phyloP scores from a whole-genome alignment of 78 protist genomes.

The Polysphondylium violaceum region DNA sequence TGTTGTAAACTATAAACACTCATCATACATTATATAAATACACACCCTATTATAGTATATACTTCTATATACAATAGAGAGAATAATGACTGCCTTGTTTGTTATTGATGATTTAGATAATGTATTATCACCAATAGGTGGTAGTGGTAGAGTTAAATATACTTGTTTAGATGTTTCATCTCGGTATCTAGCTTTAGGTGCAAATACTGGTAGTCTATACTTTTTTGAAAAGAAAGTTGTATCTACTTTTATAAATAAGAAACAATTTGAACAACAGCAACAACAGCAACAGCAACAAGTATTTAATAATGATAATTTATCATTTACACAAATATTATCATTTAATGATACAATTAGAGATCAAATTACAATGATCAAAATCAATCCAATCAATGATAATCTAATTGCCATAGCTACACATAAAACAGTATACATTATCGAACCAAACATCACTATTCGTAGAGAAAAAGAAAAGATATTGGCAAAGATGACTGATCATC shows the following conservation, averaged over 20 bases:
- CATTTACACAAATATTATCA: conserved; percentile 54
- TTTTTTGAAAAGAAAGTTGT: conserved; percentile 58
- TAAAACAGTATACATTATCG: conserved; percentile 39
- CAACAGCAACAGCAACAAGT: neutral
- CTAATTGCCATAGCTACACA: conserved; percentile 49
- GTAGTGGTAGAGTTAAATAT: conserved; percentile 71
- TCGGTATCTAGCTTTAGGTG: conserved; percentile 70
- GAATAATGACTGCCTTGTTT: no score
- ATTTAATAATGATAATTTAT: conserved; percentile 43
- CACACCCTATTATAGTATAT: no score
- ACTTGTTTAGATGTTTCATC: conserved; percentile 66
- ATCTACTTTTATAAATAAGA: conserved; percentile 1
- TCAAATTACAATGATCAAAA: conserved; percentile 7
- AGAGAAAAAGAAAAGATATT: conserved; percentile 57
- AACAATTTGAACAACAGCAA: neutral
- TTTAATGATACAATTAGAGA: conserved; percentile 70
- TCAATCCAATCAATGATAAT: conserved; percentile 56
- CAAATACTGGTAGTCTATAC: conserved; percentile 65
- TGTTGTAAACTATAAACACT: no score
- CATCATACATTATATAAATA: no score
- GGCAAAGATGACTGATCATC: conserved; percentile 70
- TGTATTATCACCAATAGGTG: conserved; percentile 61
- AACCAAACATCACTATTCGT: conserved; percentile 38
- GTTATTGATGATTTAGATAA: conserved; percentile 43
- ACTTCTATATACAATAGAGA: no score